Percentiles rank a stretch among this genome's conserved stretches.
These are phyloP conservation scores for Spiromastix sp. DNA, from an alignment of 2,329 filamentous ascomycete genomes.

Conservation along the genomic window DNA sequence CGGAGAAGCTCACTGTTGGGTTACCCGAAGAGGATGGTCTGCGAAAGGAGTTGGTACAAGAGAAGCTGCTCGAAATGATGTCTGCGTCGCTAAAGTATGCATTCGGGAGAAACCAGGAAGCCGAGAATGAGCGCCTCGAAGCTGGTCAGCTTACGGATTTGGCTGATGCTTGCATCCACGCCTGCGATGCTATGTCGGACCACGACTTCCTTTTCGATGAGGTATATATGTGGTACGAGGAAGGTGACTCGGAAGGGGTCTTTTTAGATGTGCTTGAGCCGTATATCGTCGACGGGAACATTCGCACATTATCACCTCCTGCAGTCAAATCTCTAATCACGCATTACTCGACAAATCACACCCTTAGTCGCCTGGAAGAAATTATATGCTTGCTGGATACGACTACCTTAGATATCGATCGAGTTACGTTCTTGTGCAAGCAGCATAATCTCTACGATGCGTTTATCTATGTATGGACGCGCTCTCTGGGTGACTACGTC, in stretches of 20 bases:
- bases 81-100: conserved; percentile 82
- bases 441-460: conserved; percentile 89
- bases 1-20: conserved; percentile 90
- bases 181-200: conserved; percentile 68
- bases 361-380: conserved; percentile 74
- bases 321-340: conserved; percentile 78
- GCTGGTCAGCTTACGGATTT: conserved; percentile 62
- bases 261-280: conserved; percentile 86
- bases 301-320: conserved; percentile 66
- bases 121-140: conserved; percentile 40
- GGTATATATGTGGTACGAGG: conserved; percentile 82
- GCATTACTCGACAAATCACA: conserved; percentile 66
- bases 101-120: conserved; percentile 54
- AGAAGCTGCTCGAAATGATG: conserved; percentile 89
- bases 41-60: conserved; percentile 71
- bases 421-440: conserved; percentile 83
- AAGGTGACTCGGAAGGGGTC: conserved; percentile 58
- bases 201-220: conserved; percentile 82
- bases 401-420: conserved; percentile 82
- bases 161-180: conserved; percentile 71
- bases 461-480: conserved; percentile 93
- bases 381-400: conserved; percentile 91
- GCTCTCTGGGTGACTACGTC: conserved; percentile 77
- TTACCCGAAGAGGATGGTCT: conserved; percentile 71
- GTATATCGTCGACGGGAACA: conserved; percentile 68